Base-by-base conservation (phyloP, 495 filamentous ascomycete genomes). In the Cairneyella variabilis region DNA sequence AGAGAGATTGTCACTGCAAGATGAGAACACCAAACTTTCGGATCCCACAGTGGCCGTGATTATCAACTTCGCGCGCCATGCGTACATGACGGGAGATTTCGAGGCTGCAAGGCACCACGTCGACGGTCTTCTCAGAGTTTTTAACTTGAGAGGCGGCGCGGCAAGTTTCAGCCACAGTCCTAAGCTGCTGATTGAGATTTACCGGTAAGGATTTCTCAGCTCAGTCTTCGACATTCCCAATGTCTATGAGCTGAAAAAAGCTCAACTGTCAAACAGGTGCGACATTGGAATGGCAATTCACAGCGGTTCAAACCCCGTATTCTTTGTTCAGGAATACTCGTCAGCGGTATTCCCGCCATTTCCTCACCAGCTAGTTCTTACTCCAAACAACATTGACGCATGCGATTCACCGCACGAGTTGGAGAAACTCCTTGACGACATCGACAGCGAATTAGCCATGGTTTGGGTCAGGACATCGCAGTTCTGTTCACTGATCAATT, bases 1-100 rank as follows among this genome's bases (percentile, higher is more conserved):
- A 22, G 63, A 66, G 30, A 63, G 60, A 37, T 54, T 65, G 8
- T 21, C 32, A 3, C 52, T 62, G 5, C 45, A 56, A 17, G 51
- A 60, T 17, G 44, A 61, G 12, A 45, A 54, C 47, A 39, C 36
- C 25, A 60, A 60, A 27, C n/a, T 63, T 16, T 67, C 63, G 14
- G 57, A 72, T 42, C 58, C 62, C 4, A 74, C 71, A 14, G 57
- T 73, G 4, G 58, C 64, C 22, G 59, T 60, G 2, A 60, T 74
- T 14, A 28, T 70, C 10, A 60, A 51, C 7, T 53, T 73, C 8
- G 58, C 61, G 12, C 52, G 59, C 18, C 49, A 67, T 51, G 61
- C 72, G 8, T 57, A 69, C 26, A 38, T 64, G 1, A 50, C 60
- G 1, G 60, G 59, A 11, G 60, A 73, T 22, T 21, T 16, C 34